Conservation (phyloP, 345 rosid species). For the Toxicodendron radicans region DNA sequence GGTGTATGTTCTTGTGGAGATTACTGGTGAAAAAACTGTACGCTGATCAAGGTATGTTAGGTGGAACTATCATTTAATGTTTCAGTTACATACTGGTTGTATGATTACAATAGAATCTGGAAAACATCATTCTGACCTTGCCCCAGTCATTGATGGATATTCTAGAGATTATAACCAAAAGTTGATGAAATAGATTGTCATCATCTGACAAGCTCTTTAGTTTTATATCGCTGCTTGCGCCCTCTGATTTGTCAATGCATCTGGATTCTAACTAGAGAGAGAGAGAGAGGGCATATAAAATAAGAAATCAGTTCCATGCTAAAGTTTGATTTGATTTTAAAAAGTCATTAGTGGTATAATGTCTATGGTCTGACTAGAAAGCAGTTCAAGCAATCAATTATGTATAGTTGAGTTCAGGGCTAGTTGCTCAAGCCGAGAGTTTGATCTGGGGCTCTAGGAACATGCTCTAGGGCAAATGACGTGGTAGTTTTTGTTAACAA, state of each 20-base stretch:
- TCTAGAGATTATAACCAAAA: neutral
- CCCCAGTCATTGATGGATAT: neutral
- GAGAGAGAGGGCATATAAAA: too few relatives aligned
- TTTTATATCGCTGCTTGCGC: too few relatives aligned
- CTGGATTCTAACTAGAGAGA: too few relatives aligned
- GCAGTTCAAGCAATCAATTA: neutral
- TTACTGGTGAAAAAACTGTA: constrained; percentile 50
- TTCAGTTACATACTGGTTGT: neutral
- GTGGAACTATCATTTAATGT: neutral
- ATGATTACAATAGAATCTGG: neutral
- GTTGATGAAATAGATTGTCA: neutral
- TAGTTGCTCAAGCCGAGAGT: neutral
- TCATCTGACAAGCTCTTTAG: neutral
- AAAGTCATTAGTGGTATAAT: too few relatives aligned
- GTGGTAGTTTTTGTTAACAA: neutral
- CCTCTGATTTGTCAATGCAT: too few relatives aligned
- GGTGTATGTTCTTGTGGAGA: constrained; percentile 85
- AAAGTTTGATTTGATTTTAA: neutral
- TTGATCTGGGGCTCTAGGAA: neutral
- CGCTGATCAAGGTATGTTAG: neutral
- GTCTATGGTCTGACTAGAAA: too few relatives aligned
- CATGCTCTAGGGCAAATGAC: neutral
- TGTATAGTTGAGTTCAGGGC: neutral
- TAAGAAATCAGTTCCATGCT: neutral
- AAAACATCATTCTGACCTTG: too few relatives aligned